A percentile compares a stretch with the other conserved stretches of the same genome.
Conservation (phyloP, 176 grass and related monocot genomes). For the Elymus sibiricus region DNA sequence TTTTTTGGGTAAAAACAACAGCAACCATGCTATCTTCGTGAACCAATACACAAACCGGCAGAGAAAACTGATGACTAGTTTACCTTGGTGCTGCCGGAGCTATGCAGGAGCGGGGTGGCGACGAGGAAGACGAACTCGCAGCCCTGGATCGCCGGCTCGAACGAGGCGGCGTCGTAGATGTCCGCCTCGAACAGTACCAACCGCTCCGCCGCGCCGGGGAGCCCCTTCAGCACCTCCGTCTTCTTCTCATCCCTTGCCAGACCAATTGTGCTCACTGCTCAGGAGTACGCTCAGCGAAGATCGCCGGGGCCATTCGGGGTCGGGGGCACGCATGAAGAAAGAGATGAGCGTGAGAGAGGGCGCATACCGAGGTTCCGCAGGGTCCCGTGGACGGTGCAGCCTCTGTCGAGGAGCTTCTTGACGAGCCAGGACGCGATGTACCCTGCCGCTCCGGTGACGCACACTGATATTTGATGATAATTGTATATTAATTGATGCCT, state of each 20-base stretch:
- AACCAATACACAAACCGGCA: background rate
- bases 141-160: slow-evolving; percentile 48
- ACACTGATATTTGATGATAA: too few relatives aligned
- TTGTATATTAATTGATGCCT: too few relatives aligned
- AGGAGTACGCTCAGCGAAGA: background rate
- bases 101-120: slow-evolving; percentile 40
- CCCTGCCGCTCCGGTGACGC: slow-evolving; percentile 36
- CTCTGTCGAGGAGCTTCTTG: slow-evolving; percentile 34
- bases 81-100: slow-evolving; percentile 36
- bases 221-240: slow-evolving; percentile 20
- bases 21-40: too few relatives aligned
- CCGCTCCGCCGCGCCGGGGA: slow-evolving; percentile 45
- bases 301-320: background rate
- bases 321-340: background rate
- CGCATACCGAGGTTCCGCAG: slow-evolving; percentile 2
- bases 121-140: slow-evolving; percentile 72
- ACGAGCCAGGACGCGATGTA: slow-evolving; percentile 36
- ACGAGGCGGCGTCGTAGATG: slow-evolving; percentile 48
- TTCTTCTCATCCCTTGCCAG: slow-evolving; percentile 48
- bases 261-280: too few relatives aligned
- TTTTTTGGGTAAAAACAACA: too few relatives aligned
- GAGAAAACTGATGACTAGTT: background rate
- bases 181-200: slow-evolving; percentile 56
- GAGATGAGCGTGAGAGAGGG: background rate
- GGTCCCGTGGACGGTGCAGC: slow-evolving; percentile 34